phyloP scores from a whole-genome alignment of 2,329 filamentous ascomycete species.

The Ophiostoma australiae region DNA sequence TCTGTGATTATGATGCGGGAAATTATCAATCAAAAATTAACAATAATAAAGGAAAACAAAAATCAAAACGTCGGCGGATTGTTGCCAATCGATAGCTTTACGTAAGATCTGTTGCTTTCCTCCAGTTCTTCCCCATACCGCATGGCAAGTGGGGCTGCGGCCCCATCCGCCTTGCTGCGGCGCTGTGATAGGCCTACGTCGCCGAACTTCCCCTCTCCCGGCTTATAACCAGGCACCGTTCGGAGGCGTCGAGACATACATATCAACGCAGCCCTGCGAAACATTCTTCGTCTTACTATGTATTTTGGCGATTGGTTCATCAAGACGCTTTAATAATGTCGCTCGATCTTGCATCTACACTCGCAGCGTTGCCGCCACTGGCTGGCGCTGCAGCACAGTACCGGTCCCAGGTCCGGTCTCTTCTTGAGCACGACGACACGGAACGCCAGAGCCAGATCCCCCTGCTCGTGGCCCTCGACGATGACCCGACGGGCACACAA shows the following conservation, averaged over 20 bases:
- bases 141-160: not conserved
- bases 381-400: not conserved
- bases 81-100: not conserved
- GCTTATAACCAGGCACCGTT: not conserved
- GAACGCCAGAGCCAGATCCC: conserved; percentile 12
- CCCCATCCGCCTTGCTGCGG: not conserved
- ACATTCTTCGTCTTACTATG: too few species aligned
- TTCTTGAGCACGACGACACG: not conserved
- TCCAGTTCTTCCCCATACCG: not conserved
- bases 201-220: not conserved
- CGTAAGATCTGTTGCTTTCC: not conserved
- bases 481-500: conserved; percentile 57
- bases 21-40: not conserved
- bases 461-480: conserved; percentile 43
- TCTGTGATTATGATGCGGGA: not conserved
- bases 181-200: not conserved
- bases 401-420: not conserved
- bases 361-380: not conserved
- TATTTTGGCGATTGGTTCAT: not conserved
- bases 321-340: not conserved
- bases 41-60: too few species aligned
- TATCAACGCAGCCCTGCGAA: not conserved
- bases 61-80: not conserved
- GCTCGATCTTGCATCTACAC: not conserved
- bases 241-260: not conserved